Percentiles rank a stretch among this genome's conserved stretches.
phyloP scores from a whole-genome alignment of 129 eudicot genomes.

The Ambrosia trifida region DNA sequence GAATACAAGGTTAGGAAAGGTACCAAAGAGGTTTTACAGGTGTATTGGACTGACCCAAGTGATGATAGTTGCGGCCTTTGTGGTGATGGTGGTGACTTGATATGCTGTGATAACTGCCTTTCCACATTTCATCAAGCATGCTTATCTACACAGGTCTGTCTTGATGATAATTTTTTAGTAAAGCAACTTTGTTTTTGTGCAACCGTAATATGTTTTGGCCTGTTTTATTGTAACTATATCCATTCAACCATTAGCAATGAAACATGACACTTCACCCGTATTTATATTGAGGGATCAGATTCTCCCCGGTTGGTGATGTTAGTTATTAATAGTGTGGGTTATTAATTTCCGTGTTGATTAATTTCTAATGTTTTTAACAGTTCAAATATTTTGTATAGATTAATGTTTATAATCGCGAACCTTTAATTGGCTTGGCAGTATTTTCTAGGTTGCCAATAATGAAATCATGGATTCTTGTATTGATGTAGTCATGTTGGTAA shows the following conservation, averaged over 20 bases:
- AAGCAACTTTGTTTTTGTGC: neutral
- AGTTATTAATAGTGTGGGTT: neutral
- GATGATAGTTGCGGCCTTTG: constrained; percentile 97
- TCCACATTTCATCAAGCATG: constrained; percentile 91
- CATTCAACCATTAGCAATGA: no score
- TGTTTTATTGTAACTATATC: neutral
- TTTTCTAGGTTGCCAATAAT: constrained; percentile 11
- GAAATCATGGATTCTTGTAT: neutral
- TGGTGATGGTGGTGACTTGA: constrained; percentile 94
- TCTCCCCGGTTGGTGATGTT: neutral
- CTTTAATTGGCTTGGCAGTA: neutral
- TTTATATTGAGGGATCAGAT: neutral
- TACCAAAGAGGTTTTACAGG: constrained; percentile 40
- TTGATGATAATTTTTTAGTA: neutral
- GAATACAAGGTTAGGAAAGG: constrained; percentile 77
- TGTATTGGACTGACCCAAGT: constrained; percentile 54
- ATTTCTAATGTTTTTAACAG: no score
- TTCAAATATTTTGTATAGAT: no score
- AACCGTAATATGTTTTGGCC: neutral
- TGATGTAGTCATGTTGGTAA: neutral
- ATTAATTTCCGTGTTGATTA: neutral
- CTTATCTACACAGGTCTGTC: constrained; percentile 72
- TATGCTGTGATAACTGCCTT: constrained; percentile 95
- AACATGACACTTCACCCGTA: neutral
- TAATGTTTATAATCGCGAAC: neutral